phyloP scores from a whole-genome alignment of 257 asterid genomes.

The Mitragyna speciosa region DNA sequence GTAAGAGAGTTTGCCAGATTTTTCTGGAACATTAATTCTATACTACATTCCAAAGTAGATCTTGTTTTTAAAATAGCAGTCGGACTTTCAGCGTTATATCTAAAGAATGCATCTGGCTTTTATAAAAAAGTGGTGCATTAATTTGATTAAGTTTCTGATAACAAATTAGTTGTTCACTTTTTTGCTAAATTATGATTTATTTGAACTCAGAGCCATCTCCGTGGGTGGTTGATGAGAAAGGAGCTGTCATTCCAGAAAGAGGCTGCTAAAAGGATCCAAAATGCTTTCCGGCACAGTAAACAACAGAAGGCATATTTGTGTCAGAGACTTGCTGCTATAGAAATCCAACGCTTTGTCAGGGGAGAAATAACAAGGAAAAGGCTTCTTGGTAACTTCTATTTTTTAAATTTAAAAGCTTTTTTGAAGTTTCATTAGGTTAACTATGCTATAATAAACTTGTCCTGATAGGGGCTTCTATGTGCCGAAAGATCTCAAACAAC shows the following conservation, averaged over 20 bases:
- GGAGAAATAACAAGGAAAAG: conserved; percentile 68
- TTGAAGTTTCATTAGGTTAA: conserved; percentile 11
- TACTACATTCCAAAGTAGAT: neutral
- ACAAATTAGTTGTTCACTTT: neutral
- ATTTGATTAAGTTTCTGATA: neutral
- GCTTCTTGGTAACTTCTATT: conserved; percentile 47
- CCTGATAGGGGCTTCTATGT: conserved; percentile 50
- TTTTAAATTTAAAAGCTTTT: neutral
- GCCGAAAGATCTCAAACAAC: conserved; percentile 28
- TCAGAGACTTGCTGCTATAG: conserved; percentile 51
- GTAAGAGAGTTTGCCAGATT: neutral
- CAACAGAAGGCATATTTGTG: conserved; percentile 37
- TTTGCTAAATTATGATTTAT: conserved; percentile 7
- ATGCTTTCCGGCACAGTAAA: conserved; percentile 53
- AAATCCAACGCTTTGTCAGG: conserved; percentile 65
- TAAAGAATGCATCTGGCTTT: neutral
- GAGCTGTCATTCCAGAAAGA: conserved; percentile 45
- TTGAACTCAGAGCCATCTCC: conserved; percentile 55
- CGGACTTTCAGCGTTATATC: neutral
- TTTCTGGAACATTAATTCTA: neutral
- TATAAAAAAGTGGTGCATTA: neutral
- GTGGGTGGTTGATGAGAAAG: conserved; percentile 70
- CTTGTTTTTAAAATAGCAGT: neutral
- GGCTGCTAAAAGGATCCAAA: conserved; percentile 63
- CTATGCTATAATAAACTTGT: conserved; percentile 14